Evolutionary conservation across 352 stramenopile genomes (phyloP), one percentile per base, ranked within the genome.

Genomic region (Globisporangium parvum): DNA sequence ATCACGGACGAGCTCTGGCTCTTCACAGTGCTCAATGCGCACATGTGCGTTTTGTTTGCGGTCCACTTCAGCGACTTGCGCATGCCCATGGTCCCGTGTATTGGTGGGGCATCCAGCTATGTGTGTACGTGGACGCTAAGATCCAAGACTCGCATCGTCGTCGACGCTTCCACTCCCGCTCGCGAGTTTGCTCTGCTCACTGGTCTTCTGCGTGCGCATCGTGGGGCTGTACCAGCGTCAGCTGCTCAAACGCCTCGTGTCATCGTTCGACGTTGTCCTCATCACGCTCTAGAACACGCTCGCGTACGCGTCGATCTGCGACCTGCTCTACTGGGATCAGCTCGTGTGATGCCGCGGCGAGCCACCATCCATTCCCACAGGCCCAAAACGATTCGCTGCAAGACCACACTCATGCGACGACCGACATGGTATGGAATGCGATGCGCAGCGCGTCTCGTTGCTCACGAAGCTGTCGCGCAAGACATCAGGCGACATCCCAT

Each of bases 1-100:
- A 3, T 20, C 15, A 71, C 66, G 9, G 73, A 78, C 64, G 70
- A 78, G 42, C 71, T 73, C 37, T 78, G 66, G 64, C 73, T 75
- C 59, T 71, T 75, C 48, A 54, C 66, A 24, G 35, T 57, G 9
- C 37, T 70, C 9, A 67, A 63, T 33, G 20, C 51, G 0, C n/a
- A 55, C 3, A 60, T 58, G 3, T 59, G 57, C 14, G 11, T 53
- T 1, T 35, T 73, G 11, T 61, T 71, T 39, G 47, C 49, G 3
- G 1, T 56, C 6, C 48, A 66, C n/a, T 35, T 78, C 2, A 37
- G 41, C 0, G 70, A 78, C 46, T 11, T 52, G 9, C 50, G 66
- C 17, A 33, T 57, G 45, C 12, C 56, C 40, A 41, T 73, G 15
- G 41, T 45, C 41, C 53, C 0, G 39, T 57, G 17, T 53, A 67